A percentile compares a stretch with the other conserved stretches of the same genome.
phyloP scores from a whole-genome alignment of 306 rosid genomes.

The Trichosanthes truncata region DNA sequence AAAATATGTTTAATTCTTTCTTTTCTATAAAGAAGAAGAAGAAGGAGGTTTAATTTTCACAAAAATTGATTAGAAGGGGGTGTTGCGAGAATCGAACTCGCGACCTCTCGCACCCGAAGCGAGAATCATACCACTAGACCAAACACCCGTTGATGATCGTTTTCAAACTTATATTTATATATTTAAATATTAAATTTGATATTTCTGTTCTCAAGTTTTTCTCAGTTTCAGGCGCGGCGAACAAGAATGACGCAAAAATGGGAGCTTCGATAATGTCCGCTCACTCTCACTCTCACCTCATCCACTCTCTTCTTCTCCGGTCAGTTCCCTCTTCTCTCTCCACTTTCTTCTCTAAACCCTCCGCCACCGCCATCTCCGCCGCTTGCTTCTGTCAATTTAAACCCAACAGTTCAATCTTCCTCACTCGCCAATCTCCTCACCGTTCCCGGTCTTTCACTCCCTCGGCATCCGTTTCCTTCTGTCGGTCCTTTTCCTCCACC shows the following conservation, averaged over 20 bases:
- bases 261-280: constrained; percentile 27
- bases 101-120: constrained; percentile 16
- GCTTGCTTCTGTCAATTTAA: constrained; percentile 4
- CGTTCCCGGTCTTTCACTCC: background rate
- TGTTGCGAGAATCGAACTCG: constrained; percentile 80
- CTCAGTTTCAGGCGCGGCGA: background rate
- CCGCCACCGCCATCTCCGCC: constrained; percentile 8
- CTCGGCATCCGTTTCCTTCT: constrained; percentile 11
- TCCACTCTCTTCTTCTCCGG: constrained; percentile 28
- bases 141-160: background rate
- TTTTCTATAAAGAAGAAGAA: no score
- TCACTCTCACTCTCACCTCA: constrained; percentile 23
- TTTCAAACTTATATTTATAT: background rate
- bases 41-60: no score
- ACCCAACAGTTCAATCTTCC: background rate
- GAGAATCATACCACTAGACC: constrained; percentile 15
- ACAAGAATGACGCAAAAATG: constrained; percentile 21
- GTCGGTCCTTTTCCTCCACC: constrained; percentile 24
- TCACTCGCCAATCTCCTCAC: background rate
- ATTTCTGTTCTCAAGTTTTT: background rate
- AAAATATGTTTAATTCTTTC: no score
- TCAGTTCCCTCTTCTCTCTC: constrained; percentile 19
- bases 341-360: constrained; percentile 33
- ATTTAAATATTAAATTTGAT: background rate
- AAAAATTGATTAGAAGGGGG: no score